Percentiles rank a stretch among this genome's conserved stretches.
Evolutionary conservation across 2,329 filamentous ascomycete species (phyloP).

Genomic region (Aspergillus flavus): DNA sequence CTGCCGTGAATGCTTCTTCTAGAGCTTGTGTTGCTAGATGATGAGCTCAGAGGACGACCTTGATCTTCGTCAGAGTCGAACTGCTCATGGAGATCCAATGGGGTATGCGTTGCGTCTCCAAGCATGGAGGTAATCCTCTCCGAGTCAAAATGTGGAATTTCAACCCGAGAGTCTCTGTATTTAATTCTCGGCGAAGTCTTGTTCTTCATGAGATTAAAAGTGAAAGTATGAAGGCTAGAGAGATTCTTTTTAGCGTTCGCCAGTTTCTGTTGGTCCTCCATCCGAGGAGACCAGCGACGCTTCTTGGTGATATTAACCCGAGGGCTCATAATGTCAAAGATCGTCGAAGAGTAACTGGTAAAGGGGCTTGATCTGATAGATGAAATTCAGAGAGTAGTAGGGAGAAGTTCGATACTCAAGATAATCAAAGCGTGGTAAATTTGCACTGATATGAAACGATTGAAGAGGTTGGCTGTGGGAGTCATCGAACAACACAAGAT

Average conservation of each 20-base stretch:
- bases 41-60: background rate
- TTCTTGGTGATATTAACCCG: background rate
- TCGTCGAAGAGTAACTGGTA: background rate
- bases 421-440: background rate
- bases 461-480: background rate
- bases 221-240: background rate
- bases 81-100: background rate
- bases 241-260: background rate
- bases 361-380: background rate
- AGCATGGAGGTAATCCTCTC: background rate
- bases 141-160: background rate
- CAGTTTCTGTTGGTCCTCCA: background rate
- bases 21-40: background rate
- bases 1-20: background rate
- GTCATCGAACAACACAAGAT: background rate
- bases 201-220: background rate
- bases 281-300: background rate
- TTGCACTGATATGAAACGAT: background rate
- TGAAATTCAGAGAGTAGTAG: background rate
- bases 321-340: background rate
- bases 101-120: background rate
- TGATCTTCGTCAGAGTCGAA: background rate
- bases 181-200: background rate
- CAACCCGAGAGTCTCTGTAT: background rate
- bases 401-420: background rate